Evolutionary conservation across 192 early-diverging fungal genomes (phyloP).

Genomic region (Coemansia sp.): DNA sequence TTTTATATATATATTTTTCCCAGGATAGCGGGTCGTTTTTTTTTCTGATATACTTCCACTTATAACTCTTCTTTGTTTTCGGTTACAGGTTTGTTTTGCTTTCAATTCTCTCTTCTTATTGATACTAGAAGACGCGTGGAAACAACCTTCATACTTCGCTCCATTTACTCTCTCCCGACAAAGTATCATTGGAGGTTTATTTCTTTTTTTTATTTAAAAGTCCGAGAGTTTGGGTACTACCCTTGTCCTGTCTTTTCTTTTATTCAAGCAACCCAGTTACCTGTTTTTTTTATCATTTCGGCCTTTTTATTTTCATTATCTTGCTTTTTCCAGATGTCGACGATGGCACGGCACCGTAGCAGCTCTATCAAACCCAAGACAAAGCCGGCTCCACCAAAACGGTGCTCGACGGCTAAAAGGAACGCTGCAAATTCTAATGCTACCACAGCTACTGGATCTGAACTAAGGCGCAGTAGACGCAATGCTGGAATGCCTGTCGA

Average conservation of each 20-base stretch:
- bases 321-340: conserved; percentile 25
- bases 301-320: neutral
- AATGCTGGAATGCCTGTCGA: conserved; percentile 20
- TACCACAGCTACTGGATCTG: conserved; percentile 9
- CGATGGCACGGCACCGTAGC: conserved; percentile 43
- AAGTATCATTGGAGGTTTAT: neutral
- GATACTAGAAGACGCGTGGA: neutral
- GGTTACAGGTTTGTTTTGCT: neutral
- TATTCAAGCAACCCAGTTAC: neutral
- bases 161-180: neutral
- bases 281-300: neutral
- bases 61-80: too few relatives aligned
- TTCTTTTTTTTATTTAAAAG: neutral
- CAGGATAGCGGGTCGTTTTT: neutral
- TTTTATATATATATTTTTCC: neutral
- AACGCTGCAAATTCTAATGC: conserved; percentile 7
- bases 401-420: neutral
- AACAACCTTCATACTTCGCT: neutral
- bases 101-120: neutral
- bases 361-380: conserved; percentile 11
- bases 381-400: neutral
- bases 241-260: neutral
- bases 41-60: neutral
- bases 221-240: neutral
- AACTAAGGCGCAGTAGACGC: conserved; percentile 3